Evolutionary conservation across 164 flowering plant genomes (phyloP).

Genomic region (Platanus orientalis): DNA sequence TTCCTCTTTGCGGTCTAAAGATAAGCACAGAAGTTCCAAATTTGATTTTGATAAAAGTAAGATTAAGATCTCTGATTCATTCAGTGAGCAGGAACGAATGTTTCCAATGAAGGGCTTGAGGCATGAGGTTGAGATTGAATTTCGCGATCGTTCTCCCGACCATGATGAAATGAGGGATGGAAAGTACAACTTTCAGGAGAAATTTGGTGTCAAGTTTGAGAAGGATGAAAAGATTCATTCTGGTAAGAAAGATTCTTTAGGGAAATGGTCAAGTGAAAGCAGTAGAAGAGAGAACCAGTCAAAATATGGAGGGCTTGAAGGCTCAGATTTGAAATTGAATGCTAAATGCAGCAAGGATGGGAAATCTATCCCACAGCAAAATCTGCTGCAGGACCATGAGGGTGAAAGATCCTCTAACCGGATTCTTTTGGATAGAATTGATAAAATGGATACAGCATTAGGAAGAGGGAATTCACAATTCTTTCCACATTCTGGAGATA

Average conservation of each 20-base stretch:
- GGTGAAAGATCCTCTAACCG: slow-evolving; percentile 38
- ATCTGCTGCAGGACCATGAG: slow-evolving; percentile 20
- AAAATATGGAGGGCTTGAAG: slow-evolving; percentile 26
- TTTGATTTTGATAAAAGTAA: slow-evolving; percentile 33
- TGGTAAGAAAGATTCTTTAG: slow-evolving; percentile 37
- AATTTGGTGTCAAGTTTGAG: slow-evolving; percentile 22
- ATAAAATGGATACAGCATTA: slow-evolving; percentile 26
- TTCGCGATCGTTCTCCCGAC: slow-evolving; percentile 25
- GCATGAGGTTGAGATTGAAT: slow-evolving; percentile 18
- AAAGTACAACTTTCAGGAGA: slow-evolving; percentile 32
- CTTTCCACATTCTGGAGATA: slow-evolving; percentile 33
- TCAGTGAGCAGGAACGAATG: slow-evolving; percentile 19
- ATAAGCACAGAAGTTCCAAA: slow-evolving; percentile 32
- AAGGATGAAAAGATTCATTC: slow-evolving; percentile 32
- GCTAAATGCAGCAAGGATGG: slow-evolving; percentile 24
- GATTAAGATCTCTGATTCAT: slow-evolving; percentile 32
- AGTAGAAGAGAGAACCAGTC: slow-evolving; percentile 29
- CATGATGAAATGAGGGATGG: slow-evolving; percentile 36
- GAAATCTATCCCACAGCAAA: slow-evolving; percentile 21
- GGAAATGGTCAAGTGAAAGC: slow-evolving; percentile 33
- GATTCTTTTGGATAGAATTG: slow-evolving; percentile 30
- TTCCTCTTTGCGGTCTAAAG: slow-evolving; percentile 47
- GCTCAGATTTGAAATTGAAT: slow-evolving; percentile 31
- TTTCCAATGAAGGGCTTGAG: slow-evolving; percentile 13
- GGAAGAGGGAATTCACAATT: slow-evolving; percentile 34